Base-by-base conservation (phyloP, 2,329 filamentous ascomycete species). In the Cordyceps cicadae region DNA sequence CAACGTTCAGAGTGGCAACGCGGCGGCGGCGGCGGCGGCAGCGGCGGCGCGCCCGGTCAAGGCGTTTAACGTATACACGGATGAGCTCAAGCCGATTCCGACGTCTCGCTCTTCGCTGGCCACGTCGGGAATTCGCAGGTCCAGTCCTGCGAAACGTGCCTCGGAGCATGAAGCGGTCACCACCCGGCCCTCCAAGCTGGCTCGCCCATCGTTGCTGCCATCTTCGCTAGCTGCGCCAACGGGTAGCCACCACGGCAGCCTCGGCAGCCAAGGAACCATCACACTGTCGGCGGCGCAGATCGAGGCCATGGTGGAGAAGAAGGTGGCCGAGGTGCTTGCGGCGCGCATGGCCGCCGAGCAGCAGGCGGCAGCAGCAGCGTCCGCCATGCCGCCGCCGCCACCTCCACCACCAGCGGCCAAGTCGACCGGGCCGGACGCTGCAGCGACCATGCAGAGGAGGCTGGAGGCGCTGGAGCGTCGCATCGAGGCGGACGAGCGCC, bases 271-370 rank as follows among this genome's bases (percentile, higher is more conserved):
- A 24, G 61, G 66, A 34, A 70, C 64, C 64, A 67, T 73, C 65
- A 81, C 77, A 72, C 80, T 90, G 9, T 88, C 87, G 0, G 83
- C 86, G 19, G 87, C 86, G 14, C 87, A 87, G 57, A 95, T 97
- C 63, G 92, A 97, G 71, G 90, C 92, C 45, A 86, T 97, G 76
- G 91, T 97, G 1, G 90, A 96, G 73, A 90, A 88, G 67, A 96
- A 96, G 69, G 90, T 97, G 0, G 87, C 88, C 62, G 92, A 96
- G 75, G 92, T 94, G 41, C 79, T 97, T 1, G 91, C 92, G 0
- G 87, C 87, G n/a, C 84, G 88, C 58, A 66, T 67, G 39, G 84
- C 87, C 48, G 75, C 80, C 17, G 74, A 81, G 62, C 70, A 77
- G 62, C 70, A 77, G 62, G 64, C 76, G 48, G 61, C 70, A 19